Percentiles rank a stretch among this genome's conserved stretches.
Conservation (phyloP, 2,329 filamentous ascomycete species). For the Periglandula ipomoeae region DNA sequence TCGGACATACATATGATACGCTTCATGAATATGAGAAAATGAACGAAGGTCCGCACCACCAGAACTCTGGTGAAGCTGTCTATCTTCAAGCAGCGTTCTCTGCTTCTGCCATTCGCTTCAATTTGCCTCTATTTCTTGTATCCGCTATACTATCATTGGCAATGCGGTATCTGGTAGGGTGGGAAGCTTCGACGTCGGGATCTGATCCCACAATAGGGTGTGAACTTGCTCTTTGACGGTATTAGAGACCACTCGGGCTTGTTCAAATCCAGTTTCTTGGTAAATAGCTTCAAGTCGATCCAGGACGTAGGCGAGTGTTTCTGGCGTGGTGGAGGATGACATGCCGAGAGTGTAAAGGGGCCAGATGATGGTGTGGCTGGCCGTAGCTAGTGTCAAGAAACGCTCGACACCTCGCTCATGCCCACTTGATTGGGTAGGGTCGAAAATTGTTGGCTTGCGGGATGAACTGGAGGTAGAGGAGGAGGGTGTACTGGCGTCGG, state of each 20-base stretch:
- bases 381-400: slow-evolving; percentile 39
- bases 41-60: neutral
- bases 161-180: slow-evolving; percentile 15
- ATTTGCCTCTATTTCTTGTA: slow-evolving; percentile 7
- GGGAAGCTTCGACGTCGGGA: slow-evolving; percentile 19
- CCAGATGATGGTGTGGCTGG: slow-evolving; percentile 40
- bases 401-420: slow-evolving; percentile 29
- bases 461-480: slow-evolving; percentile 5
- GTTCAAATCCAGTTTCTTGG: slow-evolving; percentile 34
- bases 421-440: slow-evolving; percentile 27
- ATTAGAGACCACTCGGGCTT: slow-evolving; percentile 33
- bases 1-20: neutral
- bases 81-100: neutral
- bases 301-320: slow-evolving; percentile 34
- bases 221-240: slow-evolving; percentile 30
- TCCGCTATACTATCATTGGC: slow-evolving; percentile 18
- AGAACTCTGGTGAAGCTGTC: neutral
- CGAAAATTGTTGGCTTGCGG: slow-evolving; percentile 28
- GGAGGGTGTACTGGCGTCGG: neutral
- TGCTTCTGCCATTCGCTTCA: neutral
- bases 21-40: neutral
- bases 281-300: slow-evolving; percentile 35
- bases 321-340: slow-evolving; percentile 33
- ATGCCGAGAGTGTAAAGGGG: slow-evolving; percentile 40
- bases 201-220: slow-evolving; percentile 16